Base-by-base conservation (phyloP, 1,284 basidiomycete genomes). In the Fistulinella cinereoalba region DNA sequence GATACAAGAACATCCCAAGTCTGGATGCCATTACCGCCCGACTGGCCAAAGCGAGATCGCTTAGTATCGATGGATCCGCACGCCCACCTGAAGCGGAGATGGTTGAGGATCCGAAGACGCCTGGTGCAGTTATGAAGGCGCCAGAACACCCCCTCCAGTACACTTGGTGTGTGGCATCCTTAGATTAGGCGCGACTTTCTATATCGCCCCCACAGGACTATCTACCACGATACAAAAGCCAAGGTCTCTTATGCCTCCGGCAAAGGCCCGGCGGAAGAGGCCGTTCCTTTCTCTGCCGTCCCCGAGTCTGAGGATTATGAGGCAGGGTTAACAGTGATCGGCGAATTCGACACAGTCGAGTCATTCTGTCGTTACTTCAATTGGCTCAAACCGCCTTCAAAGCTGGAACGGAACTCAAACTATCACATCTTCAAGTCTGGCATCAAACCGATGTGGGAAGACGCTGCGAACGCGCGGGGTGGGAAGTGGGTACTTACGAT, bases 391-490 rank as follows among this genome's bases (percentile, higher is more conserved):
- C 85, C 88, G 2, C 94, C 94, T 2, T 92, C 89, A 39, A 81
- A 83, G 56, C 80, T 97, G 31, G 88, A 92, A 55, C 83, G 83
- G 56, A 90, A 92, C 67, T 86, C 87, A 31, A 96, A 94, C 70
- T 96, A 96, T 62, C 94, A 97, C 64, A 73, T 97, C 46, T 97
- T 97, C 81, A 97, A 97, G 69, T 76, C 81, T 23, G 87, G 87
- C 28, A 89, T 89, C 71, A 92, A 91, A 62, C 88, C 92, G 33
- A 95, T 96, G 90, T 97, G 94, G 93, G 94, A 97, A 70, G 94
- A 97, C 64, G 81, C 83, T 21, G 88, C 92, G 39, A 97, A 97
- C 65, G 86, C 88, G 9, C 77, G 85, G 41, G 93, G 93, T 21
- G 93, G 93, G 29, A 95, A 95, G 69, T 97, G 94, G 94, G 89